Base-by-base conservation (phyloP, 202 grass and related monocot genomes). In the Setaria italica region DNA sequence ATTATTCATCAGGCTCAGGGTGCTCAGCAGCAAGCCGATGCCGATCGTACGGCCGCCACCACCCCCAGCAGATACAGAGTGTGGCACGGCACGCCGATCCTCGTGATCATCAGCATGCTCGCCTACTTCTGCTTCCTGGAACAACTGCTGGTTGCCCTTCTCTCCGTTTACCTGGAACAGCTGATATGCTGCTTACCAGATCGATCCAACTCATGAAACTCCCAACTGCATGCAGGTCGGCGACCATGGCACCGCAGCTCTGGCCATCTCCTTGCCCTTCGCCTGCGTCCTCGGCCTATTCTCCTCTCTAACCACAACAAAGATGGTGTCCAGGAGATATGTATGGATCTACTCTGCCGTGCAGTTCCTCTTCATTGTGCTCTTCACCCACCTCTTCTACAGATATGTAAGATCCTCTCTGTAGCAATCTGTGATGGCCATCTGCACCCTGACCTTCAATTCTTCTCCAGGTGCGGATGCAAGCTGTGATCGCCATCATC, bases 81-180 rank as follows among this genome's bases (percentile, higher is more conserved):
- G 32, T 95, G 87, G 90, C 82, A 85, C 2, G 90, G 90, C 14
- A 91, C 91, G 62, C 82, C 91, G 33, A 88, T 95, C 58, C 88
- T 99, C 16, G 82, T 92, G 32, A 89, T 92, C 41, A 74, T 94
- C 11, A 95, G 86, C 91, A 95, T 88, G 88, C 88, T 95, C 46
- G 93, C 93, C 20, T 99, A 99, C 89, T 95, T 99, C 90, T 99
- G 96, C 85, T 99, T 99, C 96, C 89, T 99, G 59, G 93, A 99
- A 68, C 90, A 95, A 71, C 76, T 99, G 53, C 79, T 99, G 86
- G 93, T 74, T 63, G 29, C 12, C 20, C 5, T 19, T 56, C 20
- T 19, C 25, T 30, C 29, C 50, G 15, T 53, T 53, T 62, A 3
- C 56, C 56, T 30, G 21, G 25, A 39, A 39, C 37, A 39, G 4